Percentiles rank a stretch among this genome's conserved stretches.
These are phyloP conservation scores for Sarocladiaceae sp. DNA, from an alignment of 2,329 filamentous ascomycete genomes.

Conservation along the genomic window DNA sequence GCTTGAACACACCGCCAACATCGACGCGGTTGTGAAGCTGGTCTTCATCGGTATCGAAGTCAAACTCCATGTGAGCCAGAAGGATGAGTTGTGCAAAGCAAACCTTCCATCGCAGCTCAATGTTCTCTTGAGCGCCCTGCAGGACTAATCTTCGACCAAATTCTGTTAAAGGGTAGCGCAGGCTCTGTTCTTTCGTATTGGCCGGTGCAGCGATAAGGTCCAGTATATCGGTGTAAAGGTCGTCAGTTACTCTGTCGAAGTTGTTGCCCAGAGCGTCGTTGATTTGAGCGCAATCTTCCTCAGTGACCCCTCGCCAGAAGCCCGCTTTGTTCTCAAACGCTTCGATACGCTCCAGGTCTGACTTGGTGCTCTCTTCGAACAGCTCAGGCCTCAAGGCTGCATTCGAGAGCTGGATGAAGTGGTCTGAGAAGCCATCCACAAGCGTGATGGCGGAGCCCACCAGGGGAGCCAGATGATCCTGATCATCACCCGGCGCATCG, in stretches of 20 bases:
- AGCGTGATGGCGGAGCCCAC: conserved; percentile 66
- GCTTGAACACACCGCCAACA: conserved; percentile 63
- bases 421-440: conserved; percentile 61
- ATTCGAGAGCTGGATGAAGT: conserved; percentile 61
- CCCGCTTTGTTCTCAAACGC: conserved; percentile 72
- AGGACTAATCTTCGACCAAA: conserved; percentile 73
- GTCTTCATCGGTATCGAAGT: conserved; percentile 67
- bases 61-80: conserved; percentile 78
- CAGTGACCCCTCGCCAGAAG: conserved; percentile 71
- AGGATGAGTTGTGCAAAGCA: conserved; percentile 79
- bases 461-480: conserved; percentile 52
- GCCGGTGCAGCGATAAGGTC: conserved; percentile 38
- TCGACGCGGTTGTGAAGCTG: conserved; percentile 54
- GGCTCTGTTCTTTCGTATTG: conserved; percentile 38
- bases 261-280: conserved; percentile 60
- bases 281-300: conserved; percentile 72
- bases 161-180: conserved; percentile 55
- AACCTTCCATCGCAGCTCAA: conserved; percentile 65
- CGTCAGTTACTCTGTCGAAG: conserved; percentile 51
- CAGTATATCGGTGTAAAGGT: conserved; percentile 47
- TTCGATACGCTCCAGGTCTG: conserved; percentile 68
- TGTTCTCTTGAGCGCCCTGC: conserved; percentile 70
- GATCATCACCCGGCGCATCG: conserved; percentile 42
- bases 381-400: conserved; percentile 65
- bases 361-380: conserved; percentile 64